Percentiles rank a stretch among this genome's conserved stretches.
Evolutionary conservation across 805 yeast genomes (phyloP).

Genomic region (Myxozyma mucilagina): DNA sequence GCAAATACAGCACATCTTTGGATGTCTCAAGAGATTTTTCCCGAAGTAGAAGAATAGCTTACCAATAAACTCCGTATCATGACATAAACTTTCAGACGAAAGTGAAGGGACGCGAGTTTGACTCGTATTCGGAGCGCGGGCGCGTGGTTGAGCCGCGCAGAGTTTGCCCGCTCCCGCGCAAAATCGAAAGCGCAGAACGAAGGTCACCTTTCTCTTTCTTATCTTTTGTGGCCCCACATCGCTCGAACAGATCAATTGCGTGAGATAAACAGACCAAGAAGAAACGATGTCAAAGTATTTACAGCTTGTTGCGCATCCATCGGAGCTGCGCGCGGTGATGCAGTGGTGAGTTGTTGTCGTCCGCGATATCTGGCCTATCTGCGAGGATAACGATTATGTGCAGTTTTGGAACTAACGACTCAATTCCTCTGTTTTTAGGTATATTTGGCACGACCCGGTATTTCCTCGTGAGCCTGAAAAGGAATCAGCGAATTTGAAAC

Average conservation of each 20-base stretch:
- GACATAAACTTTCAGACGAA: not conserved
- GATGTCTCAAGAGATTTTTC: too few species aligned
- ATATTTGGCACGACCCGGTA: constrained; percentile 51
- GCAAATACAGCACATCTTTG: too few species aligned
- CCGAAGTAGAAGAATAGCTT: too few species aligned
- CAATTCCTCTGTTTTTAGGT: constrained; percentile 7
- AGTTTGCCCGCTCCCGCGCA: not conserved
- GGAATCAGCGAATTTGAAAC: constrained; percentile 50
- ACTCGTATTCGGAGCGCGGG: constrained; percentile 1
- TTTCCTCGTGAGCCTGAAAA: constrained; percentile 50
- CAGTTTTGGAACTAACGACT: not conserved
- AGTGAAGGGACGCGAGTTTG: not conserved
- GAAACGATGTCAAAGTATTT: constrained; percentile 27
- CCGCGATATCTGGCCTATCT: not conserved
- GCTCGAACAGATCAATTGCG: not conserved
- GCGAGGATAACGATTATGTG: not conserved
- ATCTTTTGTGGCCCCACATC: not conserved
- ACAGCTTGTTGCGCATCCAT: constrained; percentile 61
- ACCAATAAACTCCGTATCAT: not conserved
- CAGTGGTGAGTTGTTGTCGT: constrained; percentile 49
- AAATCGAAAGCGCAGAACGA: not conserved
- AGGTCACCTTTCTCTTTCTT: not conserved
- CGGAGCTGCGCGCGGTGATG: constrained; percentile 66
- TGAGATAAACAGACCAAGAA: not conserved
- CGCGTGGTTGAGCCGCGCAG: not conserved